phyloP scores from a whole-genome alignment of 192 early-diverging fungal genomes.

The Oehlia diaphana region DNA sequence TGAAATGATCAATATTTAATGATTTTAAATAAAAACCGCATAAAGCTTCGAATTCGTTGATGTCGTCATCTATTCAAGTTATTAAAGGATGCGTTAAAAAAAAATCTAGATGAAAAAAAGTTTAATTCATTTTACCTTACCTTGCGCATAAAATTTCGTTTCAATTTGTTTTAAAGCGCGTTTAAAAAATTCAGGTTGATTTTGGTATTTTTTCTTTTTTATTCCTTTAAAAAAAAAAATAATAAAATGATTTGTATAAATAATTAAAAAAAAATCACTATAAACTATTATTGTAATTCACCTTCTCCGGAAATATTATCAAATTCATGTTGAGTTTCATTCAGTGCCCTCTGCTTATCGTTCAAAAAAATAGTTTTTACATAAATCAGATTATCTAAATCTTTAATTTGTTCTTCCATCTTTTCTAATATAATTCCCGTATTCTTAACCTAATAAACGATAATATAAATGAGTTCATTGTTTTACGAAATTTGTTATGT shows the following conservation, averaged over 20 bases:
- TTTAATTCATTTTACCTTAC: background rate
- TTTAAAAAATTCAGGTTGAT: slow-evolving; percentile 9
- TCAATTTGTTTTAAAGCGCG: background rate
- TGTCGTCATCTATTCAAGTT: background rate
- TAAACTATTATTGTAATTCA: background rate
- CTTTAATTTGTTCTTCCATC: slow-evolving; percentile 4
- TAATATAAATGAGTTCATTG: background rate
- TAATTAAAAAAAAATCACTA: background rate
- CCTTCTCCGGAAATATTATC: background rate
- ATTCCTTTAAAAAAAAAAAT: background rate
- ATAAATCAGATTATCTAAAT: background rate
- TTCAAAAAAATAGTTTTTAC: background rate
- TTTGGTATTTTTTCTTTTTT: background rate
- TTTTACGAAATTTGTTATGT: background rate
- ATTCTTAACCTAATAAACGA: no score
- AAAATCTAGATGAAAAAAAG: background rate
- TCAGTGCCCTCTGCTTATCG: background rate
- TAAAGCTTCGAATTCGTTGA: slow-evolving; percentile 1
- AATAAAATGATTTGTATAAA: background rate
- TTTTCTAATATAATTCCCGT: background rate
- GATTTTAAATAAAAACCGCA: slow-evolving; percentile 4
- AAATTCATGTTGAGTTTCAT: background rate
- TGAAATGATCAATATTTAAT: background rate
- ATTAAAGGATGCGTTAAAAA: background rate
- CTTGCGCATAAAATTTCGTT: background rate